These are phyloP conservation scores for Colletotrichum cereale DNA, from an alignment of 2,329 filamentous ascomycete genomes.

Conservation along the genomic window DNA sequence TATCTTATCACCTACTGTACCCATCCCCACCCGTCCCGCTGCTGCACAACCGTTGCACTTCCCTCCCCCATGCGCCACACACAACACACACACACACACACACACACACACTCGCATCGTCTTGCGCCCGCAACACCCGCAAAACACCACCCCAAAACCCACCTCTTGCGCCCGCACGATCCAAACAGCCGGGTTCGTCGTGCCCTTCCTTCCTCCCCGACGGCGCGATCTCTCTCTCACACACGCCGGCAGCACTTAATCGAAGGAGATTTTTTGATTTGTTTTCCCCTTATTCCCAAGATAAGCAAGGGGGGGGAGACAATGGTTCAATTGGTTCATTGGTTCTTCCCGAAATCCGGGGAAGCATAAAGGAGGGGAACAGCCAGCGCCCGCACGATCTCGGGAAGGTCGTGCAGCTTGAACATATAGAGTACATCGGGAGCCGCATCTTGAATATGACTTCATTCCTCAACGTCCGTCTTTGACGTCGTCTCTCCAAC, in stretches of 20 bases:
- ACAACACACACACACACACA: constrained; percentile 7
- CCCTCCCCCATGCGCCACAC: background rate
- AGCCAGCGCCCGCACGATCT: constrained; percentile 6
- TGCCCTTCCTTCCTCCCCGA: background rate
- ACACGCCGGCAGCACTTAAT: background rate
- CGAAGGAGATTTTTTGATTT: constrained; percentile 1
- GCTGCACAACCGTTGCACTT: constrained; percentile 1
- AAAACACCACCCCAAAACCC: constrained; percentile 28
- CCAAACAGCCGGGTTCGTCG: constrained; percentile 32
- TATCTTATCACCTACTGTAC: constrained; percentile 5
- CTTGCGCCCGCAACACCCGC: constrained; percentile 36
- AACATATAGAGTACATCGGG: background rate
- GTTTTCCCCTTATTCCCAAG: background rate
- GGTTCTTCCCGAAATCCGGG: constrained; percentile 34
- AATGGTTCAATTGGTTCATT: too few relatives aligned
- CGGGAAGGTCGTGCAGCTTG: constrained; percentile 7
- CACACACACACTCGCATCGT: background rate
- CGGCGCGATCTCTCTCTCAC: constrained; percentile 11
- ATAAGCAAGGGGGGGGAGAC: constrained; percentile 6
- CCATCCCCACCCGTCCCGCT: too few relatives aligned
- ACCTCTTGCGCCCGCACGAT: constrained; percentile 38
- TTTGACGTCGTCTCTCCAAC: background rate
- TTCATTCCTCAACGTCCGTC: background rate
- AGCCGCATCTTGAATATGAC: constrained; percentile 29
- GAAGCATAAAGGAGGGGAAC: background rate